phyloP scores from a whole-genome alignment of 2,329 filamentous ascomycete species.

The Stagonosporopsis cucurbitacearum region DNA sequence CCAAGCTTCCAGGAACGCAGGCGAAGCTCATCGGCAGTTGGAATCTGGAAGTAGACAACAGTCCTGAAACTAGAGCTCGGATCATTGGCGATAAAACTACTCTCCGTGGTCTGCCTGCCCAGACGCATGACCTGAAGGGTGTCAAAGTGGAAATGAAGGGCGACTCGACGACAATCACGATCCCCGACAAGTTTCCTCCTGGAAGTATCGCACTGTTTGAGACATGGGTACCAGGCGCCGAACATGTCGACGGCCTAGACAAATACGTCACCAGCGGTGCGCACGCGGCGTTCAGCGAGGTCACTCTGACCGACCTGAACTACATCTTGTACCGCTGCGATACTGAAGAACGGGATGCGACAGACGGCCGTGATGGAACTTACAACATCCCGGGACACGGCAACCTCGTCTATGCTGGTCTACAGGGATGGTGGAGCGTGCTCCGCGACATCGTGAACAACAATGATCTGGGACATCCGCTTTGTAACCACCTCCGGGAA shows the following conservation, averaged over 20 bases:
- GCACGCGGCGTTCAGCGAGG: conserved; percentile 75
- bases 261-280: conserved; percentile 84
- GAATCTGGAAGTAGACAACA: conserved; percentile 88
- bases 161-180: conserved; percentile 77
- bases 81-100: conserved; percentile 72
- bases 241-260: conserved; percentile 83
- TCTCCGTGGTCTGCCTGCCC: conserved; percentile 83
- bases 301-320: conserved; percentile 84
- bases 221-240: conserved; percentile 89
- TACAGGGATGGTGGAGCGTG: conserved; percentile 99
- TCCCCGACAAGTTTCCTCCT: conserved; percentile 84
- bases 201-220: conserved; percentile 95
- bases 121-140: conserved; percentile 75
- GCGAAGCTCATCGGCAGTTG: conserved; percentile 88
- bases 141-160: conserved; percentile 74
- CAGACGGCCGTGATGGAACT: conserved; percentile 79
- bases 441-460: conserved; percentile 82
- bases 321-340: conserved; percentile 91
- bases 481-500: conserved; percentile 90
- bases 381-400: conserved; percentile 87
- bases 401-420: conserved; percentile 86
- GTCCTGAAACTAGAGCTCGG: conserved; percentile 69
- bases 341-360: conserved; percentile 82
- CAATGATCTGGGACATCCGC: conserved; percentile 89
- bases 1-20: conserved; percentile 81